These are phyloP conservation scores for Phytophthora multivora DNA, from an alignment of 352 stramenopile genomes.

Conservation along the genomic window DNA sequence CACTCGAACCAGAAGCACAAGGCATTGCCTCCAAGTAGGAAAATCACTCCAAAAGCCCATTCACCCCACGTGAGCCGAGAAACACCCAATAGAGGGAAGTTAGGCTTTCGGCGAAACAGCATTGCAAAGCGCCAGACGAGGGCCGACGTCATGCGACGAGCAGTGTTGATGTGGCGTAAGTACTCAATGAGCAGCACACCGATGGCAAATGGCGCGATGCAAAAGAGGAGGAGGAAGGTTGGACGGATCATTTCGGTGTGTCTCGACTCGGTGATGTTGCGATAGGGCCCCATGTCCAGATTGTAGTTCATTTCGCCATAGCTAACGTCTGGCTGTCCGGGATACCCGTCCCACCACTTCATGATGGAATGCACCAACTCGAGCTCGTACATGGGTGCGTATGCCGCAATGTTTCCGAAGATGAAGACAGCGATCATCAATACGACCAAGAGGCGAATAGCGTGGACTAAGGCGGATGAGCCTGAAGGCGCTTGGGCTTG, in stretches of 20 bases:
- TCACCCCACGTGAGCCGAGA: not conserved
- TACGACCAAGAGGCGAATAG: not conserved
- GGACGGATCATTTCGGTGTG: not conserved
- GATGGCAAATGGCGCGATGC: not conserved
- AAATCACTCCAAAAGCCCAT: not conserved
- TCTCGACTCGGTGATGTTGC: not conserved
- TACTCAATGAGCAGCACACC: not conserved
- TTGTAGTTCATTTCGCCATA: not conserved
- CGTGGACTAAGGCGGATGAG: not conserved
- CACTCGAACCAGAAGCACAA: not conserved
- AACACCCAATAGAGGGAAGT: not conserved
- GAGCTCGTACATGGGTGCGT: not conserved
- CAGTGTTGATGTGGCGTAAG: not conserved
- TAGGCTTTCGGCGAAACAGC: not conserved
- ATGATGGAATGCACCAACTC: not conserved
- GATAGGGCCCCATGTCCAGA: not conserved
- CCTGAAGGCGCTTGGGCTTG: not conserved
- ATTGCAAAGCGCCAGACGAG: not conserved
- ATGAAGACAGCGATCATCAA: not conserved
- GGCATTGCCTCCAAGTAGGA: not conserved
- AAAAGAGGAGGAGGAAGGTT: not conserved
- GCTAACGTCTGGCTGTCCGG: not conserved
- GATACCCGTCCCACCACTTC: not conserved
- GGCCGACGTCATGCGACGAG: not conserved
- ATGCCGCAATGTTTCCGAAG: not conserved